Percentiles rank a stretch among this genome's conserved stretches.
Conservation (phyloP, 306 rosid genomes). For the Ziziphus jujuba region DNA sequence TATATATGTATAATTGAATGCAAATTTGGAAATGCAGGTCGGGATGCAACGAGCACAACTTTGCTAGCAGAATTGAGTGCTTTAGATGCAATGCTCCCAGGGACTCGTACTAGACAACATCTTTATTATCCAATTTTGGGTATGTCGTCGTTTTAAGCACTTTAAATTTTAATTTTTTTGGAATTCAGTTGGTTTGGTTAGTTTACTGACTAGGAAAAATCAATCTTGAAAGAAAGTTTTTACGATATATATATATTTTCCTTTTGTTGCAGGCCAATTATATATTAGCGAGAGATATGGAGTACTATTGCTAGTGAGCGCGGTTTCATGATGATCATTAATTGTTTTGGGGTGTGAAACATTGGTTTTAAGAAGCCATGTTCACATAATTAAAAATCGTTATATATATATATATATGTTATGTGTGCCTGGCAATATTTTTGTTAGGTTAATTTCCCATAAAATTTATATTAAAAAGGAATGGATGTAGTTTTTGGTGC, state of each 20-base stretch:
- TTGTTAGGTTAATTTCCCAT: constrained; percentile 37
- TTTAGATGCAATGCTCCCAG: constrained; percentile 97
- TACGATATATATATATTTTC: neutral
- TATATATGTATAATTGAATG: neutral
- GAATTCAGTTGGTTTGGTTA: no score
- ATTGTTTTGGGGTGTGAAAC: constrained; percentile 31
- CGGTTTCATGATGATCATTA: constrained; percentile 12
- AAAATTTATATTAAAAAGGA: constrained; percentile 21
- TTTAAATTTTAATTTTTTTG: neutral
- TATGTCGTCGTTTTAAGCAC: neutral
- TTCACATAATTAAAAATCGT: constrained; percentile 23
- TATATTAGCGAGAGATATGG: constrained; percentile 31
- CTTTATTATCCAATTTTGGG: constrained; percentile 27
- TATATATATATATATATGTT: no score
- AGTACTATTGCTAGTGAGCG: constrained; percentile 12
- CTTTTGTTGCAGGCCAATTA: constrained; percentile 37
- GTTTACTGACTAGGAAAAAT: no score
- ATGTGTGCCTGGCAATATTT: constrained; percentile 31
- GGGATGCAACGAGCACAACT: constrained; percentile 97
- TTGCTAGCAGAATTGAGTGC: constrained; percentile 95
- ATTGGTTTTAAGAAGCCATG: constrained; percentile 27
- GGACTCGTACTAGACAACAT: constrained; percentile 48
- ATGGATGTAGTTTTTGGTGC: constrained; percentile 50
- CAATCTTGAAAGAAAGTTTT: no score
- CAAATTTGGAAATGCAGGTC: constrained; percentile 40